Evolutionary conservation across 208 protist species (phyloP).

Genomic region (Trypanosoma theileri): DNA sequence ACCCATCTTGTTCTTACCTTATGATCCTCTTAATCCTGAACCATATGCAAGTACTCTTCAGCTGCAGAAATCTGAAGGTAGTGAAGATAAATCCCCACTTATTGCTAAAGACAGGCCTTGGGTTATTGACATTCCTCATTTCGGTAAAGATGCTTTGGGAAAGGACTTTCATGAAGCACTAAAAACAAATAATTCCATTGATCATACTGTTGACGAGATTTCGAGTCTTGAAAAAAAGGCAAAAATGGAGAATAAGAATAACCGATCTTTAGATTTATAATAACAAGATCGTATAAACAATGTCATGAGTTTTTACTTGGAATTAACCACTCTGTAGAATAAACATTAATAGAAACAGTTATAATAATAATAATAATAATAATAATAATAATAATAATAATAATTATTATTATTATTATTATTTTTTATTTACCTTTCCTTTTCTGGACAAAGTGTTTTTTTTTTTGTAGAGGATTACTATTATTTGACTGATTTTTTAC

Average conservation of each 20-base stretch:
- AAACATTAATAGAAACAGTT: no score
- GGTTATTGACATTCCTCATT: constrained; percentile 77
- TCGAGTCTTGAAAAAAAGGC: constrained; percentile 9
- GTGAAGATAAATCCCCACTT: constrained; percentile 8
- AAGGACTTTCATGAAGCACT: constrained; percentile 38
- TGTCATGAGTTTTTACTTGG: no score
- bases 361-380: no score
- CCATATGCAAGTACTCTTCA: constrained; percentile 67
- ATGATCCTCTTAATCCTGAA: constrained; percentile 48
- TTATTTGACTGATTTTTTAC: constrained; percentile 14
- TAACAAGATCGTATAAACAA: no score
- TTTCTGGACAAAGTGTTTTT: background rate
- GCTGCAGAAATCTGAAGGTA: constrained; percentile 23
- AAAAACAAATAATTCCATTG: background rate
- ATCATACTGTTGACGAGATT: background rate
- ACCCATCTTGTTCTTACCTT: constrained; percentile 53
- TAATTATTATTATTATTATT: constrained; percentile 16
- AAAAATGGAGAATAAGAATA: background rate
- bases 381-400: no score
- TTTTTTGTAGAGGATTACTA: background rate
- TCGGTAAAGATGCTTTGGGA: constrained; percentile 52
- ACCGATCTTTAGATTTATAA: background rate
- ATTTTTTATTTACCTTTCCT: background rate
- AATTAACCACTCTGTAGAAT: no score
- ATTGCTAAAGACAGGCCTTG: constrained; percentile 63